phyloP scores from a whole-genome alignment of 2,329 filamentous ascomycete species.

The Raffaelea ambrosiae region DNA sequence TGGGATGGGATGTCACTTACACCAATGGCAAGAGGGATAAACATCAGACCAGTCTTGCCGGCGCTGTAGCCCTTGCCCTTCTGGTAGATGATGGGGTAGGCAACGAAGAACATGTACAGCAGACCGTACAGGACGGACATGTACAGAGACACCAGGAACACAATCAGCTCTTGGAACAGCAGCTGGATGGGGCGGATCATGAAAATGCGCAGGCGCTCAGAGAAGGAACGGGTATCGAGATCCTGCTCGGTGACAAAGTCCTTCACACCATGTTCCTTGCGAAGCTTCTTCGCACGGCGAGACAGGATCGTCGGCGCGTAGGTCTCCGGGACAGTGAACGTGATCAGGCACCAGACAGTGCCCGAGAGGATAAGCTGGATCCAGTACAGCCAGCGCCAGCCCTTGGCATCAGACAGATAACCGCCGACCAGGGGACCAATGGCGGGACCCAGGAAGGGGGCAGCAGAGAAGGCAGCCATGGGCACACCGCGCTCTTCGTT shows the following conservation, averaged over 20 bases:
- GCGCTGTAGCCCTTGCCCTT: slow-evolving; percentile 71
- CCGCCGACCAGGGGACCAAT: slow-evolving; percentile 71
- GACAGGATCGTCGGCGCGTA: slow-evolving; percentile 74
- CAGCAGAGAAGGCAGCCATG: slow-evolving; percentile 79
- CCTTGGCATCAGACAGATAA: slow-evolving; percentile 26
- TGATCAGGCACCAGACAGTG: slow-evolving; percentile 64
- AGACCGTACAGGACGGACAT: slow-evolving; percentile 75
- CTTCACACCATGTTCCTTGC: slow-evolving; percentile 57
- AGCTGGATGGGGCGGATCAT: slow-evolving; percentile 78
- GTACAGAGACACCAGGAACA: slow-evolving; percentile 75
- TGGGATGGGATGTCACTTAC: slow-evolving; percentile 27
- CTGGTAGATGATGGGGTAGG: slow-evolving; percentile 64
- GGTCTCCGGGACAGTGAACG: slow-evolving; percentile 84
- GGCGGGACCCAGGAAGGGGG: slow-evolving; percentile 74
- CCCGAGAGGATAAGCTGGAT: slow-evolving; percentile 70
- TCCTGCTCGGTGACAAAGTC: slow-evolving; percentile 74
- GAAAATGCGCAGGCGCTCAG: slow-evolving; percentile 64
- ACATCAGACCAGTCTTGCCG: slow-evolving; percentile 73
- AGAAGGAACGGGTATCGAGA: slow-evolving; percentile 61
- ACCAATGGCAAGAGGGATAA: slow-evolving; percentile 73
- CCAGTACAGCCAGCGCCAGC: slow-evolving; percentile 31
- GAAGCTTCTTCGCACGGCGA: slow-evolving; percentile 60
- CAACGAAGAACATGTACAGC: slow-evolving; percentile 70
- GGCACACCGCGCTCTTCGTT: slow-evolving; percentile 78
- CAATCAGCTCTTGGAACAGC: slow-evolving; percentile 63